Conservation (phyloP, 1,284 basidiomycete genomes). For the Leccinum insolens region DNA sequence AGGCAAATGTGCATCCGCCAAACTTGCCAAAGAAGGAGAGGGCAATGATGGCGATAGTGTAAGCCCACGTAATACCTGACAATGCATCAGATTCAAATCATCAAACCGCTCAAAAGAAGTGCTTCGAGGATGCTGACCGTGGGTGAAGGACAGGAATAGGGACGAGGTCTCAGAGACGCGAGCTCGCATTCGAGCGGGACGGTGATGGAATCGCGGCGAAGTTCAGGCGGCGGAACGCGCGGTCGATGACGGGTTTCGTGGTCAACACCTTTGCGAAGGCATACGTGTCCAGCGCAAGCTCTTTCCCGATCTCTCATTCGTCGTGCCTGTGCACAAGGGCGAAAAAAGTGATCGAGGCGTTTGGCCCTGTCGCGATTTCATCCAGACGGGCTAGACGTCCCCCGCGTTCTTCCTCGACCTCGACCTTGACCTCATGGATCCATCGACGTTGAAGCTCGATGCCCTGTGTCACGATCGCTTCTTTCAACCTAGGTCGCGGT, state of each 20-base stretch:
- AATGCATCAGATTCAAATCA: background rate
- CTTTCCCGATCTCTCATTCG: too few relatives aligned
- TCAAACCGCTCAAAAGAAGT: constrained; percentile 28
- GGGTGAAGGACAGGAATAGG: too few relatives aligned
- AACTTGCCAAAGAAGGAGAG: constrained; percentile 89
- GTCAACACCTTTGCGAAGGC: too few relatives aligned
- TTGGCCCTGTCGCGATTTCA: constrained; percentile 87
- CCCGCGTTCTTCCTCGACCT: constrained; percentile 95
- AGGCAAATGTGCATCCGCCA: constrained; percentile 70
- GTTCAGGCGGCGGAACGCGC: too few relatives aligned
- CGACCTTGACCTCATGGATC: constrained; percentile 95
- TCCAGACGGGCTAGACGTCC: constrained; percentile 95
- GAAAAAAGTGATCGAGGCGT: constrained; percentile 62
- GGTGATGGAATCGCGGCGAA: too few relatives aligned
- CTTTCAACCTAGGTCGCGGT: constrained; percentile 67
- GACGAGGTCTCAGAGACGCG: too few relatives aligned
- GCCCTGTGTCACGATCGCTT: constrained; percentile 95
- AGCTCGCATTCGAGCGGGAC: too few relatives aligned
- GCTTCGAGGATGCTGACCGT: constrained; percentile 38
- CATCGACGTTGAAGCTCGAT: constrained; percentile 97
- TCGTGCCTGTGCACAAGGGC: too few relatives aligned
- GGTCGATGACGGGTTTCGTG: too few relatives aligned
- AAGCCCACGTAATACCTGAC: constrained; percentile 87
- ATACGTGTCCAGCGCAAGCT: too few relatives aligned
- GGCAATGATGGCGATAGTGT: constrained; percentile 78